Evolutionary conservation across 495 filamentous ascomycete genomes (phyloP).

Genomic region (Articulospora tetracladia): DNA sequence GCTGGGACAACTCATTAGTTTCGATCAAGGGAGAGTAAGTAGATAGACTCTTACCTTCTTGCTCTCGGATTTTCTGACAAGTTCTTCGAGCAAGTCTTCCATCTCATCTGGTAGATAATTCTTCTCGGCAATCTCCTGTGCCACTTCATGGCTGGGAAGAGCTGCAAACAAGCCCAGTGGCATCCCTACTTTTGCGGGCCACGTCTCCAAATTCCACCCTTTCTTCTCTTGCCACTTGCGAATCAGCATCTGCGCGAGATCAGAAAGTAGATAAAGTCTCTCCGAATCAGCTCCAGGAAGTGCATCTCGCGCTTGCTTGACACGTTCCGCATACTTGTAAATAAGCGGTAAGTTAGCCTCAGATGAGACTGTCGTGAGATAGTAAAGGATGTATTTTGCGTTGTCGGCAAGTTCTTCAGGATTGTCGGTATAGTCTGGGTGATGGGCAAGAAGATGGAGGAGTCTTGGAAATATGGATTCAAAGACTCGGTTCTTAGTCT

Average conservation of each 20-base stretch:
- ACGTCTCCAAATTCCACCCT: constrained; percentile 75
- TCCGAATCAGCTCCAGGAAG: constrained; percentile 56
- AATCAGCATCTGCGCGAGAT: constrained; percentile 80
- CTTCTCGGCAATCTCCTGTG: constrained; percentile 79
- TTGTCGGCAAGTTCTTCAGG: constrained; percentile 73
- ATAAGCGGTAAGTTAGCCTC: constrained; percentile 85
- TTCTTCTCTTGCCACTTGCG: constrained; percentile 76
- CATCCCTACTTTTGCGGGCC: constrained; percentile 75
- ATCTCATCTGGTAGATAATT: constrained; percentile 78
- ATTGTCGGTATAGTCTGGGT: constrained; percentile 79
- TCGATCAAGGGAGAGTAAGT: background rate
- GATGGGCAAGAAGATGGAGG: constrained; percentile 84
- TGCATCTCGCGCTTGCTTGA: constrained; percentile 85
- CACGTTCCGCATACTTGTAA: constrained; percentile 85
- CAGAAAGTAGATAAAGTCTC: constrained; percentile 81
- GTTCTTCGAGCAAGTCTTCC: constrained; percentile 53
- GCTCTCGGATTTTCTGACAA: constrained; percentile 39
- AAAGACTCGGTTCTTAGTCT: constrained; percentile 59
- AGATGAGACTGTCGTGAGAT: constrained; percentile 76
- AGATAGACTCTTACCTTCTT: constrained; percentile 40
- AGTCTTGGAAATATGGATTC: constrained; percentile 84
- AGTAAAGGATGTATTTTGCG: constrained; percentile 83
- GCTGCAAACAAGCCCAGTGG: constrained; percentile 72
- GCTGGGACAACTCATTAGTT: background rate
- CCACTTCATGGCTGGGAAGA: constrained; percentile 70